Percentiles rank a stretch among this genome's conserved stretches.
Evolutionary conservation across 2,329 filamentous ascomycete genomes (phyloP).

Genomic region (Fusarium hainanense): DNA sequence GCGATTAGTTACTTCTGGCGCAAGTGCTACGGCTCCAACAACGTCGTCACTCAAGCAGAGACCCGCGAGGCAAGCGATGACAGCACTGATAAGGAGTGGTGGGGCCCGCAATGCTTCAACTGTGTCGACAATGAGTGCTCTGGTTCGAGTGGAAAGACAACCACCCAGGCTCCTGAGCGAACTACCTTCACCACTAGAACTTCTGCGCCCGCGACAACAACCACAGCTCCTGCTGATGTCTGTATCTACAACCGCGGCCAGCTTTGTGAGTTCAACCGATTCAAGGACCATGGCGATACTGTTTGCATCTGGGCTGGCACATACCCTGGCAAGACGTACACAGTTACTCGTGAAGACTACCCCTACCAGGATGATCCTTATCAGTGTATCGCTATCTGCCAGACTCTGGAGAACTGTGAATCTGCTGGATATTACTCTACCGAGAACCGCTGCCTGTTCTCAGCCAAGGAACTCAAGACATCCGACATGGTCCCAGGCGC

Average conservation of each 20-base stretch:
- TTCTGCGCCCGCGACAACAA: not conserved
- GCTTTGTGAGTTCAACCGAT: conserved; percentile 12
- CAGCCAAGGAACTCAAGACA: not conserved
- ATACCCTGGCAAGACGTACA: conserved; percentile 11
- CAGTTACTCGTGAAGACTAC: not conserved
- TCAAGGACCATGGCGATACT: conserved; percentile 3
- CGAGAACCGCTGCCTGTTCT: conserved; percentile 23
- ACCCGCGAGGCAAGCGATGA: not conserved
- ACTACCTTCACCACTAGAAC: not conserved
- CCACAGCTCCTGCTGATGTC: not conserved
- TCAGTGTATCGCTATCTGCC: conserved; percentile 21
- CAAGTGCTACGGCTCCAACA: conserved; percentile 2
- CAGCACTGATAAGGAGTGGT: not conserved
- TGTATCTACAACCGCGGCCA: conserved; percentile 17
- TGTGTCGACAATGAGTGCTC: not conserved
- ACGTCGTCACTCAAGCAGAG: not conserved
- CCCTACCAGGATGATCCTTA: conserved; percentile 8
- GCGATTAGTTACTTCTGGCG: not conserved
- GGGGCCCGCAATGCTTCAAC: not conserved
- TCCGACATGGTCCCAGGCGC: not conserved
- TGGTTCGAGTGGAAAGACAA: not conserved
- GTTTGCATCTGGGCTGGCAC: conserved; percentile 6
- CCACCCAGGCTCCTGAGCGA: not conserved
- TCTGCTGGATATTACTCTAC: conserved; percentile 6
- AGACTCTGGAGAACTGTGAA: conserved; percentile 1